Base-by-base conservation (phyloP, 140 eudicot species). In the Artemisia princeps region DNA sequence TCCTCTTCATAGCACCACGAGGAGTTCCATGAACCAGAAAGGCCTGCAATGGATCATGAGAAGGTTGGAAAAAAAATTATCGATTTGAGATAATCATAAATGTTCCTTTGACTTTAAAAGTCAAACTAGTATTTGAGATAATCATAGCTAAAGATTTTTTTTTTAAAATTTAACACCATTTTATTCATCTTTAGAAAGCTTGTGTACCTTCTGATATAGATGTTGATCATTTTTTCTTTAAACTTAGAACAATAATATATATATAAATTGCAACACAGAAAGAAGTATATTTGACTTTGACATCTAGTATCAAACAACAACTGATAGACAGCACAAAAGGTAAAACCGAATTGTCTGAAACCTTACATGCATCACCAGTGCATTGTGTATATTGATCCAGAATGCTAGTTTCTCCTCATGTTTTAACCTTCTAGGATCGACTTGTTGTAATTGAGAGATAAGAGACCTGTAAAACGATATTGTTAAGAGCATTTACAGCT, bases 361-460 rank as follows among this genome's bases (percentile, higher is more conserved):
- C 13, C 67, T 80, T 87, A 90, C 97, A 81, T 90, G 95, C 97
- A 90, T 87, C 48, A 87, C 95, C 19, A 90, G 67, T 55, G 88
- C 86, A 72, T 90, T 90, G 81, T 90, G 97, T 56, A 90, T 80
- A 64, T 90, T 90, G 70, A 90, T 90, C 97, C 97, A 90, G 64
- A 90, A 87, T 2, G 95, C 94, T 23, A 90, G 63, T 76, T 87
- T 90, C 83, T 90, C 94, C 53, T 85, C 94, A 16, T 77, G 81
- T 65, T 85, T 90, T 71, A 90, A 50, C 69, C 78, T 90, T 72
- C 84, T 72, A 12, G 95, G 94, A 80, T 90, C 90, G 56, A 90
- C 75, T 59, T 76, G 78, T 58, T 80, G 84, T 66, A 90, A 72
- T 54, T 65, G 73, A 24, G 83, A 79, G n/a, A 87, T 81, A 55